Evolutionary conservation across 2,329 filamentous ascomycete genomes (phyloP), one percentile per base, ranked within the genome.

Genomic region (Stachybotrys chlorohalonatus): DNA sequence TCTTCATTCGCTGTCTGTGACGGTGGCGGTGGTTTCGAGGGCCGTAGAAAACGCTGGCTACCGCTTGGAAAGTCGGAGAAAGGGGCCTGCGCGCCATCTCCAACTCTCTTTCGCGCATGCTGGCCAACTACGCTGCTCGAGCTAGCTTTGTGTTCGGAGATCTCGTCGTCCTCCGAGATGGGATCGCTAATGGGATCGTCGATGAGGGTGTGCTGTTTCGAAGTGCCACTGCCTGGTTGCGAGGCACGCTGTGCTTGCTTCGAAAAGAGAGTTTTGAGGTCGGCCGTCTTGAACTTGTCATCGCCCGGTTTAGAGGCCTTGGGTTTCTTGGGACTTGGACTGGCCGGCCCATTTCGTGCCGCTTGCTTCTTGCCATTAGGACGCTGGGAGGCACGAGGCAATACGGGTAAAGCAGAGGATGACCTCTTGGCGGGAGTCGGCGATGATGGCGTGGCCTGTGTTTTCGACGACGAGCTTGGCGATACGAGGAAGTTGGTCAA

Each of bases 111-210:
- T 52, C 74, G 75, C 6, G 81, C 82, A 56, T 78, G 77, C 59
- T 77, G 73, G 5, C 82, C 76, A 3, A 85, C 76, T 16, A 83
- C 65, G 59, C 82, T 86, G 16, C 76, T 73, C 2, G 69, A 73
- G 56, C 75, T 77, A 2, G 76, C 72, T 57, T 73, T 80, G 57
- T 75, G 69, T 36, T 79, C 76, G 6, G 73, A 73, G 39, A 84
- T 74, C 32, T 81, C 77, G 60, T 84, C 81, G 53, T 83, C 80
- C 52, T 83, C 82, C 36, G 82, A 85, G 62, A 85, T 83, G 1
- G 76, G 75, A 59, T 82, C 78, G 69, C 75, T 78, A 52, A 75
- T 69, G 45, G 80, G 76, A 57, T 82, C 78, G 56, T 81, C 76
- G 36, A 75, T 60, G 9, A 66, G 62, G 17, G 64, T 55, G 42